Evolutionary conservation across 495 filamentous ascomycete genomes (phyloP), one percentile per base, ranked within the genome.

Genomic region (Penicillium maclennaniae): DNA sequence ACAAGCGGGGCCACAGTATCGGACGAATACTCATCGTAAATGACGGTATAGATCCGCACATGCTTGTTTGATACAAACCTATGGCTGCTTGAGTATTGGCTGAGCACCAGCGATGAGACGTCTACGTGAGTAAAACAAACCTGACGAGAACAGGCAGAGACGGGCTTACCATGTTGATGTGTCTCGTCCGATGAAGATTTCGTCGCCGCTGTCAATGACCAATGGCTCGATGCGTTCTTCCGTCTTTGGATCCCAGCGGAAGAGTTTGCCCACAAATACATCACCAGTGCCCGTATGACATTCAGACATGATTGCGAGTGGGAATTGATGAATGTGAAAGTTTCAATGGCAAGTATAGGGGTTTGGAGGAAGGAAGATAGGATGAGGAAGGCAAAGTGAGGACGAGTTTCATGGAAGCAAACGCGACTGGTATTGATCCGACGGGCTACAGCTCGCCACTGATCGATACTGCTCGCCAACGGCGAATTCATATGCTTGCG

Each of bases 31-130:
- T 72, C 68, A 19, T 59, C 40, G 47, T 81, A 83, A 4, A 79
- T 56, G 21, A 87, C 69, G 1, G 78, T 80, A 64, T 85, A 87
- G 21, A 87, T 76, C n/a, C 79, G 78, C 14, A 85, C 62, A 45
- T 87, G 84, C 34, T 67, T 68, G 34, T 79, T 81, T 4, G 84
- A 88, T 19, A 86, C 69, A 10, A 63, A 55, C 0, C 58, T 63
- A 48, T 80, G 61, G 0, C 63, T 34, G 25, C 84, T 55, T 16
- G 67, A 63, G 39, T 79, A 63, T 20, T 73, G 53, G 52, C 80
- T 82, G 17, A 2, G 38, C n/a, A 49, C 31, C 14, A 26, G 9
- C 31, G 31, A 34, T 14, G 31, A 0, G 3, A 34, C 10, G 10
- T 14, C 2, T 34, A 12, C 31, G 15, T 34, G 31, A 34, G 31